These are phyloP conservation scores for Iberis pinnata DNA, from an alignment of 345 rosid species.

Conservation along the genomic window DNA sequence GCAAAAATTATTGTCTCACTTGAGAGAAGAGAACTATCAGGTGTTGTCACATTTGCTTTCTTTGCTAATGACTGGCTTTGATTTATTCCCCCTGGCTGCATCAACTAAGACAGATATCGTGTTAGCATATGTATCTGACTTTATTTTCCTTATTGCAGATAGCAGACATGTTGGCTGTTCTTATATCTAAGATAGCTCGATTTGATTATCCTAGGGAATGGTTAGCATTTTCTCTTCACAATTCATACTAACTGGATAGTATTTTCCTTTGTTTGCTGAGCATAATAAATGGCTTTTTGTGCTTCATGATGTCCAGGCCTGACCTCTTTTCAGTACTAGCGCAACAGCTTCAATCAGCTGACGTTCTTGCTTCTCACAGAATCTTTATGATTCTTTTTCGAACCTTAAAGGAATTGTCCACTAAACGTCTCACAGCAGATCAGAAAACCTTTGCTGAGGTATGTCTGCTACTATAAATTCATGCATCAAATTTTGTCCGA, in stretches of 20 bases:
- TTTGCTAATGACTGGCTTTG: conserved; percentile 1
- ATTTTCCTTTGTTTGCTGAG: conserved; percentile 14
- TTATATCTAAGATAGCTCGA: conserved; percentile 84
- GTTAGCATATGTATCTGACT: conserved; percentile 7
- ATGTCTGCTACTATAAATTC: conserved; percentile 15
- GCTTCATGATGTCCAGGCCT: conserved; percentile 54
- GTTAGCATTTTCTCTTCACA: conserved; percentile 21
- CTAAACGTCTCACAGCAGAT: conserved; percentile 84
- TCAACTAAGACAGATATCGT: neutral
- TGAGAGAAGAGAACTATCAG: conserved; percentile 83
- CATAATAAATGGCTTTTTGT: conserved; percentile 14
- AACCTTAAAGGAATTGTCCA: conserved; percentile 84
- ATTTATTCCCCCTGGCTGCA: neutral
- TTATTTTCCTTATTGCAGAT: conserved; percentile 41
- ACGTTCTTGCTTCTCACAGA: conserved; percentile 78
- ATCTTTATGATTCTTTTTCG: conserved; percentile 85
- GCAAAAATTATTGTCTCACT: conserved; percentile 64
- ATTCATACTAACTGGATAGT: neutral
- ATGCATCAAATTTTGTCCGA: conserved; percentile 10
- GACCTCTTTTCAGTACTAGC: conserved; percentile 77
- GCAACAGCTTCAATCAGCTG: conserved; percentile 75
- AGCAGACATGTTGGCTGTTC: conserved; percentile 77
- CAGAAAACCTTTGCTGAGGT: conserved; percentile 84
- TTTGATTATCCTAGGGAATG: conserved; percentile 94
- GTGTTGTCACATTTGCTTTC: conserved; percentile 33